Conservation (phyloP, 2,329 filamentous ascomycete genomes). For the Alternaria brassicae region DNA sequence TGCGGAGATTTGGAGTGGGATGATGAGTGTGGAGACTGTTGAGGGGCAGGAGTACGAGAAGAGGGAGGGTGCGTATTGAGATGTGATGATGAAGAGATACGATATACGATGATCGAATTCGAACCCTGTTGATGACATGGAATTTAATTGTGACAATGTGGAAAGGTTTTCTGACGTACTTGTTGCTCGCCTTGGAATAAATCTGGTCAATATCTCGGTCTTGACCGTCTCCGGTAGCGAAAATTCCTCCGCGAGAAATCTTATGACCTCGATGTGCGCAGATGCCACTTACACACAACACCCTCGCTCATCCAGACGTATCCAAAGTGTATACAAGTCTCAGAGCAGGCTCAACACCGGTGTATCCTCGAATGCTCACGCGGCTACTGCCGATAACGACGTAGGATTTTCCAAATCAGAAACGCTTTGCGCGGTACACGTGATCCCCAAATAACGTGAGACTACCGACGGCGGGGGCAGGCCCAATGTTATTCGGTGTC, state of each 20-base stretch:
- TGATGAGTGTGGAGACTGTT: constrained; percentile 56
- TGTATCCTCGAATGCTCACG: too few relatives aligned
- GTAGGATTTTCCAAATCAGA: too few relatives aligned
- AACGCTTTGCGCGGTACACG: too few relatives aligned
- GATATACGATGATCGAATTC: too few relatives aligned
- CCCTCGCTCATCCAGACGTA: background rate
- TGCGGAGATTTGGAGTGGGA: constrained; percentile 60
- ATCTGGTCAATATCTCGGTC: background rate
- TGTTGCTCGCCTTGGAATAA: too few relatives aligned
- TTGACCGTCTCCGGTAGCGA: background rate
- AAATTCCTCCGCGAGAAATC: background rate
- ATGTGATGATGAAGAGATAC: accelerated
- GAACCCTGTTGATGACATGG: too few relatives aligned
- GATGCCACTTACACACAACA: background rate
- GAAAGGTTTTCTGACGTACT: too few relatives aligned
- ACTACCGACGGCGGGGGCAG: too few relatives aligned
- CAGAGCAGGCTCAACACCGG: background rate
- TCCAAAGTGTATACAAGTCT: background rate
- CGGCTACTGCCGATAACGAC: too few relatives aligned
- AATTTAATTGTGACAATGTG: too few relatives aligned
- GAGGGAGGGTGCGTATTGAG: constrained; percentile 61
- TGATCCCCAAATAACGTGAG: too few relatives aligned
- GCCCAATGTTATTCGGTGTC: too few relatives aligned
- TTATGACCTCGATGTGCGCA: background rate
- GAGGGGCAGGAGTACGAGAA: constrained; percentile 56